Percentiles rank a stretch among this genome's conserved stretches.
Evolutionary conservation across 768 basidiomycete genomes (phyloP).

Genomic region (Boletus insuetus): DNA sequence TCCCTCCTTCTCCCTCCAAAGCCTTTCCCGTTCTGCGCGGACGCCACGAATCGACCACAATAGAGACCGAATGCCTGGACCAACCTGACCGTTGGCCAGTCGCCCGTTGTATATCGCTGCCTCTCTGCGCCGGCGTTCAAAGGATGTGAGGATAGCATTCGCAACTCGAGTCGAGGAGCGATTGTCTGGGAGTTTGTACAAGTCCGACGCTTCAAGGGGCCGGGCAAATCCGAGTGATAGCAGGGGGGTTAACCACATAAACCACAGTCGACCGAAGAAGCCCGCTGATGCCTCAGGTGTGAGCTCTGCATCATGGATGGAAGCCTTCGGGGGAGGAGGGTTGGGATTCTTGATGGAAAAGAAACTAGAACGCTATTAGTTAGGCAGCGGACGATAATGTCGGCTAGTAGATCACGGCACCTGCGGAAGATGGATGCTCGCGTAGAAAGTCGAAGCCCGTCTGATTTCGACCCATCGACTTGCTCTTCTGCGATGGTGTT

Average conservation of each 20-base stretch:
- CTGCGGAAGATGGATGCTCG: neutral
- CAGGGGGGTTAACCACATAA: conserved; percentile 73
- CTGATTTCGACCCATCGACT: neutral
- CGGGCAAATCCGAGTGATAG: conserved; percentile 74
- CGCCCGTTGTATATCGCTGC: conserved; percentile 71
- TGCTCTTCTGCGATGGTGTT: neutral
- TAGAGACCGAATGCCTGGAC: conserved; percentile 49
- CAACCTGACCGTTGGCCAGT: conserved; percentile 62
- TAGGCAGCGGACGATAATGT: neutral
- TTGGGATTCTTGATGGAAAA: conserved; percentile 15
- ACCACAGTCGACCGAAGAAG: conserved; percentile 59
- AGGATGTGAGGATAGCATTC: conserved; percentile 59
- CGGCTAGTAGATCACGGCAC: neutral
- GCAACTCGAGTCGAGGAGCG: conserved; percentile 61
- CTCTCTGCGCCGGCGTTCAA: conserved; percentile 50
- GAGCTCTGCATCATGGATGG: conserved; percentile 56
- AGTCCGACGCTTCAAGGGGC: conserved; percentile 75
- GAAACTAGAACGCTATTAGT: conserved; percentile 3
- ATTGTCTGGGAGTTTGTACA: conserved; percentile 72
- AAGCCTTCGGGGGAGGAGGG: conserved; percentile 43
- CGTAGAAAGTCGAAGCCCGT: neutral
- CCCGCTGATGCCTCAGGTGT: conserved; percentile 68
- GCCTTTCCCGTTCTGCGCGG: conserved; percentile 51
- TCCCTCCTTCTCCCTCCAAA: conserved; percentile 65
- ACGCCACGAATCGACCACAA: conserved; percentile 59